Conservation (phyloP, 2,329 filamentous ascomycete species). For the Talaromyces marneffei region DNA sequence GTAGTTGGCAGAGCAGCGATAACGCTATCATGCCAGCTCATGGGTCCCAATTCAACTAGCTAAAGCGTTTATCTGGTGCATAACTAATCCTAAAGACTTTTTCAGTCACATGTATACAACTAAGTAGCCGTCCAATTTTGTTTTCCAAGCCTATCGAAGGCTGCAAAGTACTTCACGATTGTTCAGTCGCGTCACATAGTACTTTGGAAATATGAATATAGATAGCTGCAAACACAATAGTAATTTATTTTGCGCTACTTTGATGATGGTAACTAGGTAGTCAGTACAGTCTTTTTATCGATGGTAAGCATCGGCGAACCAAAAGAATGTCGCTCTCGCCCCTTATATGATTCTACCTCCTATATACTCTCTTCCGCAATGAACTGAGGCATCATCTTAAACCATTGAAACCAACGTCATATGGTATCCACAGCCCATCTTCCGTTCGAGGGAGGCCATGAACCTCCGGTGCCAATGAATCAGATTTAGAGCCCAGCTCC, state of each 20-base stretch:
- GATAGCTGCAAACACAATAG: not conserved
- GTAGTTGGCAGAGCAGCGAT: not conserved
- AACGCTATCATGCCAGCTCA: not conserved
- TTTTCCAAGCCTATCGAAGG: not conserved
- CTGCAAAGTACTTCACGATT: not conserved
- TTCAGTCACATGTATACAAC: not conserved
- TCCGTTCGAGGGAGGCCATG: slow-evolving; percentile 29
- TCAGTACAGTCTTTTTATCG: slow-evolving; percentile 16
- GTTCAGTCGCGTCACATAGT: not conserved
- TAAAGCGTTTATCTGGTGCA: not conserved
- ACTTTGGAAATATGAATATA: not conserved
- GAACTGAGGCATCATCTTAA: too few relatives aligned
- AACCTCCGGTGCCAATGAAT: slow-evolving; percentile 29
- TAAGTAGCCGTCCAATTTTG: not conserved
- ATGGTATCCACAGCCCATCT: slow-evolving; percentile 30
- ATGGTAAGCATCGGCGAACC: slow-evolving; percentile 38
- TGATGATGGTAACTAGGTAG: not conserved
- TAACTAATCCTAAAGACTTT: too few relatives aligned
- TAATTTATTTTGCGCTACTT: not conserved
- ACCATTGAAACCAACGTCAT: slow-evolving; percentile 22
- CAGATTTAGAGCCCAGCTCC: slow-evolving; percentile 21
- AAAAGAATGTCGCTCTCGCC: slow-evolving; percentile 31
- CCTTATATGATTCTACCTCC: slow-evolving; percentile 31
- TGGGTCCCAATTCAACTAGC: not conserved
- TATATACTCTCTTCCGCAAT: not conserved